Evolutionary conservation across 2,329 filamentous ascomycete species (phyloP), one percentile per base, ranked within the genome.

Genomic region (Colletotrichum sp.): DNA sequence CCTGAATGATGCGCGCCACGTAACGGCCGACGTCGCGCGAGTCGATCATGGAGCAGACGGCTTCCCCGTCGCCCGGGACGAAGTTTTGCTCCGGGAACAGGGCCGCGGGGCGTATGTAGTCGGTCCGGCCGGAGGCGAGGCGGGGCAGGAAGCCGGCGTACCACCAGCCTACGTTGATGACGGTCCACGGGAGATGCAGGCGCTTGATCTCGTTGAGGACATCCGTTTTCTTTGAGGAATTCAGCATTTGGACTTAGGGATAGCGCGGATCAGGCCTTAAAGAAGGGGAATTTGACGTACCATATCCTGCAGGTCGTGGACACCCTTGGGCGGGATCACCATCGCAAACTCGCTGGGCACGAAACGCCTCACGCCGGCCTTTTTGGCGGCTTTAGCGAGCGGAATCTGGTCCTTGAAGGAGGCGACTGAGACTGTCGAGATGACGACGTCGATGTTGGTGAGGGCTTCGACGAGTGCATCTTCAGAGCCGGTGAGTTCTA

Each of bases 141-240:
- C 60, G 12, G 0, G 81, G 82, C 2, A 80, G 34, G 22, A 83
- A 82, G 32, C 88, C 77, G 79, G 91, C 88, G 79, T 90, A 89
- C 90, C 90, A 92, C 83, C 84, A 90, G n/a, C 90, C 90, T 8
- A 91, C 86, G 77, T 92, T 90, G 66, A 92, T 87, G 78, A 90
- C 82, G 13, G 90, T 92, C 81, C 88, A 92, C 0, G 88, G 88
- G 2, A 92, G 84, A 36, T 83, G 80, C 3, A 88, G 79, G 71
- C 84, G 82, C 78, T 87, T 87, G 78, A 91, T 84, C 71, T 88
- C 85, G 74, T 89, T 85, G 78, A 88, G 85, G 19, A 91, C 83
- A 2, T 83, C 81, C 76, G 91, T 88, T 82, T 91, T 91, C 59
- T 71, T 16, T 8, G 8, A 1, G 3, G 39, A 22, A 52, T 9